A percentile compares a stretch with the other conserved stretches of the same genome.
Evolutionary conservation across 23 red algal genomes (phyloP).

Genomic region (Chondrus crispus): DNA sequence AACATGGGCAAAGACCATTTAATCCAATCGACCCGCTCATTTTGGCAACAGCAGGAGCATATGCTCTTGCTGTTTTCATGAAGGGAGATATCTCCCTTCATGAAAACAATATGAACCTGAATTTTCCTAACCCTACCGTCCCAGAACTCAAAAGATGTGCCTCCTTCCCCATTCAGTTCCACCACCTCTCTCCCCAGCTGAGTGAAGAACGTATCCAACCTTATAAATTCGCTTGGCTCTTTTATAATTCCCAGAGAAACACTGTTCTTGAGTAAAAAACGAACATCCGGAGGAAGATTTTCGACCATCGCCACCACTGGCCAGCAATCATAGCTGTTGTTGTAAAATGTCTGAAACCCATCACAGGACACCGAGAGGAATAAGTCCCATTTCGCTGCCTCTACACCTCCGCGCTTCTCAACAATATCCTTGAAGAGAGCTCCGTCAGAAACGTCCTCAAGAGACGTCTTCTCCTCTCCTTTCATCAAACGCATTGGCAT

Average conservation of each 20-base stretch:
- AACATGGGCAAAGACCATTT: not conserved
- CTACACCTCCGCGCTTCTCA: not conserved
- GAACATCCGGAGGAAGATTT: not conserved
- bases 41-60: not conserved
- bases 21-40: not conserved
- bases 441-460: not conserved
- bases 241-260: not conserved
- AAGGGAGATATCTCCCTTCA: not conserved
- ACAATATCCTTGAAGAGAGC: not conserved
- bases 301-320: not conserved
- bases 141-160: not conserved
- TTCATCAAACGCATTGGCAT: no score
- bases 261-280: not conserved
- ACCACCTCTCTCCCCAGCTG: not conserved
- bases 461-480: no score
- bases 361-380: not conserved
- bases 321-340: not conserved
- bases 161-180: not conserved
- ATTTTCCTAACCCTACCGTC: not conserved
- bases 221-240: not conserved
- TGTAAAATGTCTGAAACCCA: not conserved
- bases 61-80: not conserved
- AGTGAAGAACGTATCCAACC: not conserved
- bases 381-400: not conserved
- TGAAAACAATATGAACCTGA: not conserved